phyloP scores from a whole-genome alignment of 73 alveolate species.

The Durusdinium trenchii region DNA sequence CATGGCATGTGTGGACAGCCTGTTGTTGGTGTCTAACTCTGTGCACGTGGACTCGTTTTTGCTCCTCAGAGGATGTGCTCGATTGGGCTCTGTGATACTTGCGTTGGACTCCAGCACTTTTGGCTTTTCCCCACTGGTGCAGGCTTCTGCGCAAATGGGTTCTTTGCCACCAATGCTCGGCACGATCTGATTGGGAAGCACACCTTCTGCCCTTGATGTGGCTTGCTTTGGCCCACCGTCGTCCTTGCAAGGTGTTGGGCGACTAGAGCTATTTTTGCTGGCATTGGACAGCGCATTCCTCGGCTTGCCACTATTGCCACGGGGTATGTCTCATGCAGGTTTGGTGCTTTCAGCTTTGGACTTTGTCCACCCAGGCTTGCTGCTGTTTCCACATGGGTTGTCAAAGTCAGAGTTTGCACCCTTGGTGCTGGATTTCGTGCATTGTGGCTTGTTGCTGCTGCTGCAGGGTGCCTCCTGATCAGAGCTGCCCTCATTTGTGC shows the following conservation, averaged over 20 bases:
- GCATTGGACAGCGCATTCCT: not conserved
- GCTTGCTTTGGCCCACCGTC: not conserved
- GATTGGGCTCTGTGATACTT: not conserved
- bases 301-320: not conserved
- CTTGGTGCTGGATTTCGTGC: not conserved
- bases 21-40: not conserved
- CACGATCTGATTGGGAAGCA: not conserved
- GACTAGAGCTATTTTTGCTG: slow-evolving; percentile 1
- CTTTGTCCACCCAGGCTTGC: not conserved
- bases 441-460: not conserved
- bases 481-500: not conserved
- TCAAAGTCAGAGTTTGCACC: not conserved
- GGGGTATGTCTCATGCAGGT: not conserved
- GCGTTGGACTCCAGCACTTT: not conserved
- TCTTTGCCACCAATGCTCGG: not conserved
- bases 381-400: slow-evolving; percentile 15
- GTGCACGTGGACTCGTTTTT: not conserved
- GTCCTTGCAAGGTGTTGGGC: not conserved
- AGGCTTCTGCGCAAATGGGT: not conserved
- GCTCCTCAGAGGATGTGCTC: not conserved
- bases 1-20: not conserved
- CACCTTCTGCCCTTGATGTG: not conserved
- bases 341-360: not conserved
- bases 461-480: not conserved
- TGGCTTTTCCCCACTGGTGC: not conserved